Conservation (phyloP, 2,329 filamentous ascomycete species). For the Penicillium sp. region DNA sequence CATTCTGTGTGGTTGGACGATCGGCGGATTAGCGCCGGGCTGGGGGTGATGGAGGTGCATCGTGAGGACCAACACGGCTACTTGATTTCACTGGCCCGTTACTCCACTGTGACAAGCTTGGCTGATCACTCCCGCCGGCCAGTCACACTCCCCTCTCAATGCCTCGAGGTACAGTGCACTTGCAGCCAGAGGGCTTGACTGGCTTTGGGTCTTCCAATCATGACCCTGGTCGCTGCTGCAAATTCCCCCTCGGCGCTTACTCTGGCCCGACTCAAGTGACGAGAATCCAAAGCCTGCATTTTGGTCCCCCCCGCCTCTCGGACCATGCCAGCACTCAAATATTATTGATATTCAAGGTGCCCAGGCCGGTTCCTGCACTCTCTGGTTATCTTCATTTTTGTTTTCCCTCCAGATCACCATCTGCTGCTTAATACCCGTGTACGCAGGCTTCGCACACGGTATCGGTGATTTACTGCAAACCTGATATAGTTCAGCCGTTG, state of each 20-base stretch:
- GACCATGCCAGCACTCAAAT: constrained; percentile 12
- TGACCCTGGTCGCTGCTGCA: constrained; percentile 1
- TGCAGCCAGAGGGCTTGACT: constrained; percentile 11
- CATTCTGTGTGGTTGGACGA: constrained; percentile 24
- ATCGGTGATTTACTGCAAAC: constrained; percentile 13
- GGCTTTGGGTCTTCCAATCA: constrained; percentile 15
- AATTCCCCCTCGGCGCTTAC: constrained; percentile 27
- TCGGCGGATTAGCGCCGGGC: constrained; percentile 26
- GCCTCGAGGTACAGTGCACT: constrained; percentile 10
- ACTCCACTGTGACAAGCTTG: constrained; percentile 31
- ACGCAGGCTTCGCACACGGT: constrained; percentile 27
- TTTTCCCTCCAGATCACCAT: constrained; percentile 14
- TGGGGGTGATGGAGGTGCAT: constrained; percentile 19
- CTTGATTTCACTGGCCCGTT: constrained; percentile 16
- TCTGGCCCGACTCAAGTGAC: constrained; percentile 17
- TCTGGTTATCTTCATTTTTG: constrained; percentile 13
- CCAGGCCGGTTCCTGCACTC: constrained; percentile 11
- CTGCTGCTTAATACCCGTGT: constrained; percentile 20
- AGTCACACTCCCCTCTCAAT: constrained; percentile 18
- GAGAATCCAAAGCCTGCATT: constrained; percentile 18
- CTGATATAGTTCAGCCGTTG: constrained; percentile 16
- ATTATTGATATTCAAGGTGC: constrained; percentile 27
- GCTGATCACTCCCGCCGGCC: constrained; percentile 18
- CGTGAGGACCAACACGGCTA: constrained; percentile 5
- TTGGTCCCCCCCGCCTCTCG: constrained; percentile 15